Base-by-base conservation (phyloP, 2,329 filamentous ascomycete genomes). In the Mycogone perniciosa region DNA sequence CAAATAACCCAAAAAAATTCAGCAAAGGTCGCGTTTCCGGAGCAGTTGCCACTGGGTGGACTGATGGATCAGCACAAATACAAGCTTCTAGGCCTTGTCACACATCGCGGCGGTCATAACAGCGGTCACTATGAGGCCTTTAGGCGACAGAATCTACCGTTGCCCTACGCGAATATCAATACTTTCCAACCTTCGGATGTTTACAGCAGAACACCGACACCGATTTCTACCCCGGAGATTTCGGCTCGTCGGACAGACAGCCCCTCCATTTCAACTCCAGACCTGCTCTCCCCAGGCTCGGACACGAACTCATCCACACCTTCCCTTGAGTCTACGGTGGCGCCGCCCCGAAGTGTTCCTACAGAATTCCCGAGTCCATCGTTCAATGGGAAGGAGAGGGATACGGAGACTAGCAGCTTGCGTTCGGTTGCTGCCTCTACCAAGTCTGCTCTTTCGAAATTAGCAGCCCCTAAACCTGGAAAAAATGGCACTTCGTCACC, bases 51-150 rank as follows among this genome's bases (percentile, higher is more conserved):
- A 0, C 73, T 99, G 3, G 93, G 93, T 1, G 84, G 89, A 1
- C 73, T 97, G 27, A 70, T 93, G 40, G 80, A 86, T 51, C 84
- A 86, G 62, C 86, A 84, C 56, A 86, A 81, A 64, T 99, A 96
- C 69, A 89, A 85, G 60, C 76, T 99, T 5, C 78, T 95, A 0
- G 89, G 86, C 9, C 81, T 95, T 34, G 89, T 99, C 34, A 95
- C 89, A 26, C 93, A 99, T 65, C 95, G 95, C 62, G 93, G 93
- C 35, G 95, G 88, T 55, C 93, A 99, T 66, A 86, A 96, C 63
- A 96, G 90, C 61, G 93, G 93, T 1, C 93, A 99, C 65, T 99
- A 99, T 71, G 93, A 99, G 67, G 92, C 90, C 1, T 97, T 97
- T 67, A 81, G 93, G 33, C 81, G 93, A 35, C 93, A 97, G 67